Evolutionary conservation across 345 rosid species (phyloP).

Genomic region (Noccaea bulbosa): DNA sequence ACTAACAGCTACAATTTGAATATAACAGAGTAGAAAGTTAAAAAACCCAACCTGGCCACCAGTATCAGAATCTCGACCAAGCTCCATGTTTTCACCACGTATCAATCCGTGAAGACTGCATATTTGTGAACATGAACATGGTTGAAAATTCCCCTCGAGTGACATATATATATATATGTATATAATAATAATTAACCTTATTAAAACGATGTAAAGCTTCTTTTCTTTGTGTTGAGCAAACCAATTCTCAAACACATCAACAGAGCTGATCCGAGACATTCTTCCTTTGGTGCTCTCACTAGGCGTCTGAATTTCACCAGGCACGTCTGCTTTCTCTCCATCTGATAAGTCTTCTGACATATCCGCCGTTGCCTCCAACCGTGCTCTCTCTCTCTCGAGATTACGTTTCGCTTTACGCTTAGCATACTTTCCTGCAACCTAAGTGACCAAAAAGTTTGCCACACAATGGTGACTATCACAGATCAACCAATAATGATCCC

Average conservation of each 20-base stretch:
- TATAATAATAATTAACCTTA: slow-evolving; percentile 53
- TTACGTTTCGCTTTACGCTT: slow-evolving; percentile 59
- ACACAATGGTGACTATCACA: too few species aligned
- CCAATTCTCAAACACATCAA: slow-evolving; percentile 69
- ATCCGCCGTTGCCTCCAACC: slow-evolving; percentile 71
- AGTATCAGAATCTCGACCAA: slow-evolving; percentile 80
- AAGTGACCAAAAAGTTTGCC: background rate
- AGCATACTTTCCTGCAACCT: slow-evolving; percentile 78
- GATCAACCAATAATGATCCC: too few species aligned
- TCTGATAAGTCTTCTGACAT: slow-evolving; percentile 84
- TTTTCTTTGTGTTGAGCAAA: slow-evolving; percentile 64
- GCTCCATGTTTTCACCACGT: slow-evolving; percentile 81
- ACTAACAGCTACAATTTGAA: background rate
- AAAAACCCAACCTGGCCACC: slow-evolving; percentile 70
- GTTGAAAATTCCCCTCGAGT: background rate
- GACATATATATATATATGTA: background rate
- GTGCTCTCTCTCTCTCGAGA: slow-evolving; percentile 69
- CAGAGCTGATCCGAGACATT: slow-evolving; percentile 63
- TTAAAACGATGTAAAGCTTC: slow-evolving; percentile 72
- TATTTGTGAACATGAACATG: background rate
- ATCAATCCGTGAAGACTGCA: slow-evolving; percentile 80
- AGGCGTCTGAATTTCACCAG: slow-evolving; percentile 55
- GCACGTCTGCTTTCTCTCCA: slow-evolving; percentile 69
- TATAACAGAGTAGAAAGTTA: background rate
- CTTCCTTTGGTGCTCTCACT: slow-evolving; percentile 54